Evolutionary conservation across 192 early-diverging fungal species (phyloP), one percentile per base, ranked within the genome.

Genomic region (Backusella tarrabulga): DNA sequence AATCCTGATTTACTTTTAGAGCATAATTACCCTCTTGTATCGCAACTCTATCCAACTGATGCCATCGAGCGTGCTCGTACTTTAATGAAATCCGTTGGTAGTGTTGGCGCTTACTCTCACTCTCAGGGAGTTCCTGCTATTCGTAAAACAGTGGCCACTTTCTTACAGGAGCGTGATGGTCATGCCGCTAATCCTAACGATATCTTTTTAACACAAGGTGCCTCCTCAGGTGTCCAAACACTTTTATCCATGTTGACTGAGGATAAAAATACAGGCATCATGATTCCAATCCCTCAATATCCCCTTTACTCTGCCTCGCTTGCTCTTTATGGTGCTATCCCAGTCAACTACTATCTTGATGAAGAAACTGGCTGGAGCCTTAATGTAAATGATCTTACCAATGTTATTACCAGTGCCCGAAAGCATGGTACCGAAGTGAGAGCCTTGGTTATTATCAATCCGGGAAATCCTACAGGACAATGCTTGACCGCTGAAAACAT

Each of bases 241-340:
- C 90, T 97, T 72, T 87, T 99, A 29, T 91, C 96, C 77, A 87
- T 95, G 79, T 82, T 98, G 44, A 93, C 96, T 42, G 83, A 91
- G 56, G 74, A 92, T 80, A 73, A 79, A 41, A 87, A 95, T 42
- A 93, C 97, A 52, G 97, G 97, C 38, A 94, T 99, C 77, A 95
- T 99, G 97, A 98, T 98, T 74, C 97, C 97, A 19, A 96, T 98
- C 73, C 97, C 97, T 38, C 97, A 99, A 81, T 99, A 99, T 80
- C 97, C 97, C 60, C 89, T 99, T 36, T 99, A 99, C 87, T 95
- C 94, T 32, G 97, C 97, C 23, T 92, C 94, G 1, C 90, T 99
- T 63, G 87, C 94, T 4, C 89, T 95, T 21, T 88, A 93, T 79
- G 87, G 93, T 71, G 96, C 94, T 6, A 88, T 89, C 15, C 88